A percentile compares a stretch with the other conserved stretches of the same genome.
Evolutionary conservation across 257 asterid species (phyloP).

Genomic region (Nicotiana otophora): DNA sequence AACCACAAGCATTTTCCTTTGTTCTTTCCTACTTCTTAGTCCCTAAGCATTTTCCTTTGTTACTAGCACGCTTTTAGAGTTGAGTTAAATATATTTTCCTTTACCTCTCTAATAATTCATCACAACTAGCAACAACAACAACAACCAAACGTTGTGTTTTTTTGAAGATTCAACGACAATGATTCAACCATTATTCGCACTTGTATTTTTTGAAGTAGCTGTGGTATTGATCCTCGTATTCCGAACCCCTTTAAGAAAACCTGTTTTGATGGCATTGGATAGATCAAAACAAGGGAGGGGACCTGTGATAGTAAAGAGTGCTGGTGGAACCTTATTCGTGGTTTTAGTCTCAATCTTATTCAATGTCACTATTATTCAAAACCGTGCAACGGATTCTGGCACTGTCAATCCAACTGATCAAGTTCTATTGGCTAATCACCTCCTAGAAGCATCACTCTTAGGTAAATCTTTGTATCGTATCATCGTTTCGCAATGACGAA

Average conservation of each 20-base stretch:
- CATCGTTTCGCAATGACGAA: too few relatives aligned
- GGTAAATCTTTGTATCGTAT: conserved; percentile 41
- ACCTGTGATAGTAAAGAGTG: conserved; percentile 61
- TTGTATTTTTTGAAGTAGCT: conserved; percentile 54
- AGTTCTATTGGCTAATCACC: conserved; percentile 58
- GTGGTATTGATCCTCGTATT: conserved; percentile 50
- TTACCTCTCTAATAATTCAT: background rate
- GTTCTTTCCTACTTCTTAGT: conserved; percentile 2
- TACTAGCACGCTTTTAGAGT: background rate
- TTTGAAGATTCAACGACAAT: background rate
- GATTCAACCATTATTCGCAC: conserved; percentile 64
- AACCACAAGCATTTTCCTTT: background rate
- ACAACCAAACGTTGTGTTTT: background rate
- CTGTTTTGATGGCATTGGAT: conserved; percentile 46
- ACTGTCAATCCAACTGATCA: conserved; percentile 62
- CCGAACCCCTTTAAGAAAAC: conserved; percentile 65
- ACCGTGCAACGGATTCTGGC: conserved; percentile 39
- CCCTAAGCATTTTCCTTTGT: background rate
- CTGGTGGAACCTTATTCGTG: conserved; percentile 57
- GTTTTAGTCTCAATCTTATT: conserved; percentile 45
- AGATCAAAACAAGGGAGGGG: conserved; percentile 63
- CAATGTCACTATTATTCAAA: conserved; percentile 36
- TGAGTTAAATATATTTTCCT: background rate
- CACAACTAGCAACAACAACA: too few relatives aligned
- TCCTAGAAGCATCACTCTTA: conserved; percentile 58